Conservation (phyloP, 495 filamentous ascomycete genomes). For the Cercophora sp. region DNA sequence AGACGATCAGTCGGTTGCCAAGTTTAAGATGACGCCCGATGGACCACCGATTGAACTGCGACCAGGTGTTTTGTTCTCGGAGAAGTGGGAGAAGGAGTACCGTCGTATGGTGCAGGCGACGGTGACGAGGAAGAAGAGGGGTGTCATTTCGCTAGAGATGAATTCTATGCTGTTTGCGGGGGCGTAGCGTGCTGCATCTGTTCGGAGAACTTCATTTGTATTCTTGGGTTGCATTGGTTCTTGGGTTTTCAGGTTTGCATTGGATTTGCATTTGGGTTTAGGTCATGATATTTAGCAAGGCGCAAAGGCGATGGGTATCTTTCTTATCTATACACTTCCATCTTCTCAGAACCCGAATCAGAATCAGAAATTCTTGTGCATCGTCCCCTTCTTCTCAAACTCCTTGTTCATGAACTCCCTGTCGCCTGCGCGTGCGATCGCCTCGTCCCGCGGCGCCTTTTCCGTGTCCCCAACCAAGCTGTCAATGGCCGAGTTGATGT, state of each 20-base stretch:
- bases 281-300: too few species aligned
- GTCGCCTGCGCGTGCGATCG: not conserved
- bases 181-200: not conserved
- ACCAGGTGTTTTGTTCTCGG: constrained; percentile 16
- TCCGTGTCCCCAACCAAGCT: not conserved
- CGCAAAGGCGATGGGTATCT: too few species aligned
- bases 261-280: too few species aligned
- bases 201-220: constrained; percentile 4
- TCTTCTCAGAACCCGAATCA: not conserved
- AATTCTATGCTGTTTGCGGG: constrained; percentile 19
- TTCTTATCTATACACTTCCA: too few species aligned
- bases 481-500: constrained; percentile 7
- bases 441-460: constrained; percentile 3
- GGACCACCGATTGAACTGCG: constrained; percentile 4
- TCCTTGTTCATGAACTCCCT: constrained; percentile 9
- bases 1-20: not conserved
- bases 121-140: constrained; percentile 20
- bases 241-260: too few species aligned
- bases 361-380: constrained; percentile 1
- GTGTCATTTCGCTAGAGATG: constrained; percentile 20
- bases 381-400: constrained; percentile 11
- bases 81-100: constrained; percentile 27
- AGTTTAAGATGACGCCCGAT: not conserved
- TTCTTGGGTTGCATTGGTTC: too few species aligned
- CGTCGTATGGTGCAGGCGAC: constrained; percentile 20